A percentile compares a stretch with the other conserved stretches of the same genome.
Evolutionary conservation across 257 asterid species (phyloP).

Genomic region (Voacanga thouarsii): DNA sequence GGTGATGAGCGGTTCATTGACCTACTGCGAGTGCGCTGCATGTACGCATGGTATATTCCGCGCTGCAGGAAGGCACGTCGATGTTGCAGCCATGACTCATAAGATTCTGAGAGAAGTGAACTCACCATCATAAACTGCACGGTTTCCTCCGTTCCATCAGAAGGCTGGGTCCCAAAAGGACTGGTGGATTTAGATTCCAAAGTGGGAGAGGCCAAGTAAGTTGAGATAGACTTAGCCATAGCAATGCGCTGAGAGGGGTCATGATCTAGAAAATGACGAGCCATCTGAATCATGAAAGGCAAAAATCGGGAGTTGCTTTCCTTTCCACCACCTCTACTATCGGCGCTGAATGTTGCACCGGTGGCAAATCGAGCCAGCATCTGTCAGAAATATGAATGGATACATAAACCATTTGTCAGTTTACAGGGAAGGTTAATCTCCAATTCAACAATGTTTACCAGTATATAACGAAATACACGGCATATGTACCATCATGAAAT

Average conservation of each 20-base stretch:
- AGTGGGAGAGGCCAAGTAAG: slow-evolving; percentile 62
- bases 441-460: not conserved
- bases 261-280: slow-evolving; percentile 76
- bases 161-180: slow-evolving; percentile 49
- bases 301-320: slow-evolving; percentile 87
- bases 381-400: slow-evolving; percentile 41
- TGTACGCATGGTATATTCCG: slow-evolving; percentile 81
- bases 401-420: not conserved
- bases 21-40: slow-evolving; percentile 75
- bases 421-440: not conserved
- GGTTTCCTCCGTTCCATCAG: slow-evolving; percentile 83
- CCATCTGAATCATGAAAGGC: slow-evolving; percentile 96
- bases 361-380: slow-evolving; percentile 99
- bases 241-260: slow-evolving; percentile 73
- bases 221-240: slow-evolving; percentile 59
- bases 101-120: slow-evolving; percentile 86
- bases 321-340: slow-evolving; percentile 93
- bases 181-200: slow-evolving; percentile 50
- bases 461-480: not conserved
- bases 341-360: slow-evolving; percentile 86
- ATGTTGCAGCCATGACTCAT: slow-evolving; percentile 88
- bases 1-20: slow-evolving; percentile 41
- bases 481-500: not conserved
- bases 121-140: slow-evolving; percentile 98
- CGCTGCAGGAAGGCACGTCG: slow-evolving; percentile 80